Evolutionary conservation across 768 basidiomycete species (phyloP).

Genomic region (Suillus subluteus): DNA sequence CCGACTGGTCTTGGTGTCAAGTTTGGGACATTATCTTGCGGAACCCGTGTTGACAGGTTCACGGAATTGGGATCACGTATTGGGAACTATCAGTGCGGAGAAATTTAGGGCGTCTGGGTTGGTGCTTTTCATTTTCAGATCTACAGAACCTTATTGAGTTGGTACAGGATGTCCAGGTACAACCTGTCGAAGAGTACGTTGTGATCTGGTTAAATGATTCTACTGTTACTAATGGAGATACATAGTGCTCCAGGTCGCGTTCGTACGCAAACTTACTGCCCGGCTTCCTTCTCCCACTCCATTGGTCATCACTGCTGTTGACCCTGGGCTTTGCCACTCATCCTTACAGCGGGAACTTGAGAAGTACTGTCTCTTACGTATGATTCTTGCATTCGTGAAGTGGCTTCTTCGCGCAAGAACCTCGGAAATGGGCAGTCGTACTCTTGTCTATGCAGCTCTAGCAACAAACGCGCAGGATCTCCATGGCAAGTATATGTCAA

Average conservation of each 20-base stretch:
- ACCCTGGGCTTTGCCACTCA: slow-evolving; percentile 41
- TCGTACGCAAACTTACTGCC: slow-evolving; percentile 35
- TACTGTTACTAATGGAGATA: not conserved
- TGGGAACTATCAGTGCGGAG: slow-evolving; percentile 27
- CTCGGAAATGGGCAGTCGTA: slow-evolving; percentile 38
- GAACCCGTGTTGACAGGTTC: not conserved
- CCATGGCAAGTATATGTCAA: slow-evolving; percentile 36
- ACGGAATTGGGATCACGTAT: slow-evolving; percentile 21
- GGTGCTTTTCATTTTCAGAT: slow-evolving; percentile 19
- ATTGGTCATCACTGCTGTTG: slow-evolving; percentile 29
- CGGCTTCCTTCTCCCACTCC: slow-evolving; percentile 27
- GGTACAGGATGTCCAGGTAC: not conserved
- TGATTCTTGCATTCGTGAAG: slow-evolving; percentile 7
- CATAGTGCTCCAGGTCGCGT: slow-evolving; percentile 37
- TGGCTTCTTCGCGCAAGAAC: slow-evolving; percentile 27
- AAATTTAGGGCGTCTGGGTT: slow-evolving; percentile 21
- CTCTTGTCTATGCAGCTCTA: slow-evolving; percentile 37
- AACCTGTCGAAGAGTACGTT: not conserved
- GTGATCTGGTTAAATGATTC: not conserved
- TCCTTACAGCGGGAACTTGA: slow-evolving; percentile 23
- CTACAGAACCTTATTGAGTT: not conserved
- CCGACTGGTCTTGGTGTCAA: not conserved
- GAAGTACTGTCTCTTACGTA: slow-evolving; percentile 9
- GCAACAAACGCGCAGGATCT: slow-evolving; percentile 25
- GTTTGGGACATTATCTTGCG: slow-evolving; percentile 3